Percentiles rank a stretch among this genome's conserved stretches.
Conservation (phyloP, 495 filamentous ascomycete species). For the Daldinia concentrica region DNA sequence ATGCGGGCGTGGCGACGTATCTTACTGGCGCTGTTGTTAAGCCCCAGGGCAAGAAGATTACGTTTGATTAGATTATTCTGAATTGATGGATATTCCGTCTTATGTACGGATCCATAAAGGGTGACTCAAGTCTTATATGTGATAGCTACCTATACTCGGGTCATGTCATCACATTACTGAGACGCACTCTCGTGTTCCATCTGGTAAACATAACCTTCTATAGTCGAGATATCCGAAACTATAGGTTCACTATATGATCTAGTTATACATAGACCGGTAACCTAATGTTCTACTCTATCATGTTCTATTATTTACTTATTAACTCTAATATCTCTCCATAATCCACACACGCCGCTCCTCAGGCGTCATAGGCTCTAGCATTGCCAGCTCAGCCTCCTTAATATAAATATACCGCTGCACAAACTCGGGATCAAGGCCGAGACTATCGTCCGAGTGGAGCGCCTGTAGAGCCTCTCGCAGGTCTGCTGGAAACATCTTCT, state of each 20-base stretch:
- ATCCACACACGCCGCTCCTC: constrained; percentile 65
- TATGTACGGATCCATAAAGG: too few species aligned
- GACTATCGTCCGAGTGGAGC: constrained; percentile 54
- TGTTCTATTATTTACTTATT: too few species aligned
- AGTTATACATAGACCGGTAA: neutral
- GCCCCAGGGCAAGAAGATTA: constrained; percentile 82
- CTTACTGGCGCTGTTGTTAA: constrained; percentile 81
- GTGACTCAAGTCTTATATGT: neutral
- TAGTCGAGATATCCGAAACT: neutral
- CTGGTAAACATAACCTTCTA: neutral
- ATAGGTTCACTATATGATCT: neutral
- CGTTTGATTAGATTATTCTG: constrained; percentile 67
- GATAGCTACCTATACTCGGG: neutral
- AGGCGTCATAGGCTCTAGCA: constrained; percentile 55
- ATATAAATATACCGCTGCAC: constrained; percentile 68
- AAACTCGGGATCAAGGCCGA: constrained; percentile 61
- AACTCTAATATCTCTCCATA: constrained; percentile 67
- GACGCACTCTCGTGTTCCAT: too few species aligned
- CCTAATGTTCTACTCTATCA: neutral
- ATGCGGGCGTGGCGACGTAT: constrained; percentile 57
- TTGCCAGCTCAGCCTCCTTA: constrained; percentile 65
- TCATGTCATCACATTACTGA: too few species aligned
- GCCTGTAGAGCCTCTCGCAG: constrained; percentile 63
- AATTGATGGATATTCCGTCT: neutral
- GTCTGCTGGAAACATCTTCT: constrained; percentile 58